phyloP scores from a whole-genome alignment of 2,329 filamentous ascomycete species.

The Amphichorda felina region DNA sequence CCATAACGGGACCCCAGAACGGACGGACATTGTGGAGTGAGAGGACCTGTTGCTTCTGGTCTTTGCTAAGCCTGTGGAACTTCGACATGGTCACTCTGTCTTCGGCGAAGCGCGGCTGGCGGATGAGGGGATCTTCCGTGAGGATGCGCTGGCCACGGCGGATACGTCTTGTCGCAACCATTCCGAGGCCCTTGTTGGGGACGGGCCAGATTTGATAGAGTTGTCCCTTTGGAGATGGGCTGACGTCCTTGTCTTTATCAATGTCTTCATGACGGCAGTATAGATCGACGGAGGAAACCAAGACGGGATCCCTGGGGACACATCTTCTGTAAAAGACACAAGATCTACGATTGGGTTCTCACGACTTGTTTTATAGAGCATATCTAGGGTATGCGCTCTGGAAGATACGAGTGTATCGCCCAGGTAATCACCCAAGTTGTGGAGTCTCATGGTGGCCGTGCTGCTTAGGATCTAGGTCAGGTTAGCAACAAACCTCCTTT shows the following conservation, averaged over 20 bases:
- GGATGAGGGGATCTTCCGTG: not conserved
- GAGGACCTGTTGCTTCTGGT: not conserved
- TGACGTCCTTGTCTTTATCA: too few relatives aligned
- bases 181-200: conserved; percentile 4
- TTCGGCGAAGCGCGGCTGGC: not conserved
- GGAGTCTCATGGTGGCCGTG: too few relatives aligned
- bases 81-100: not conserved
- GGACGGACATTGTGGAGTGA: not conserved
- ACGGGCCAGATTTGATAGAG: not conserved
- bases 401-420: too few relatives aligned
- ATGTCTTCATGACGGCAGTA: not conserved
- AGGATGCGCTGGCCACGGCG: conserved; percentile 1
- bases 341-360: too few relatives aligned
- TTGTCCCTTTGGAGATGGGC: not conserved
- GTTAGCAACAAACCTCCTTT: too few relatives aligned
- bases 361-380: too few relatives aligned
- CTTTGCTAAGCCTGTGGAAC: not conserved
- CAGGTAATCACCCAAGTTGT: too few relatives aligned
- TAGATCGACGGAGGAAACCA: not conserved
- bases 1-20: not conserved
- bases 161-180: conserved; percentile 4
- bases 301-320: too few relatives aligned
- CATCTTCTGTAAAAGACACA: too few relatives aligned
- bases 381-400: too few relatives aligned
- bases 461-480: too few relatives aligned